Evolutionary conservation across 106 monocot species (phyloP), one percentile per base, ranked within the genome.

Genomic region (Acorus gramineus): DNA sequence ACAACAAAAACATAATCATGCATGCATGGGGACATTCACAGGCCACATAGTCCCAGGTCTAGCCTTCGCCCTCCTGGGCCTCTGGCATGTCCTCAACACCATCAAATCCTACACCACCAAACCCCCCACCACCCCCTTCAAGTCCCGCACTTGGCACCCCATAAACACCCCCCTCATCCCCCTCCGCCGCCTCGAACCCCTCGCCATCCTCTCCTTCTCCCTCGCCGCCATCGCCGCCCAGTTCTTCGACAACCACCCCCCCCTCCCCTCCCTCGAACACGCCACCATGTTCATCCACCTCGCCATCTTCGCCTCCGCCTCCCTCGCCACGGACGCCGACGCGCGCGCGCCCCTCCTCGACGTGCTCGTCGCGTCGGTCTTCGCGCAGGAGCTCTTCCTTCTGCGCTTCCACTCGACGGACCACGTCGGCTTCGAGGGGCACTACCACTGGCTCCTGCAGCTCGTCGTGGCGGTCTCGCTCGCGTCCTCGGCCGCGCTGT

Each of bases 381-480:
- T 90, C 61, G 77, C 62, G 42, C 82, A 90, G 49, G 85, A 90
- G 75, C 72, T 90, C 61, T 76, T 90, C 66, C 71, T 90, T 48
- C 69, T 90, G 11, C 77, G 70, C 70, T 78, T 77, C 75, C 89
- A 90, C 80, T 90, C 89, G 9, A 59, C 78, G 12, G 85, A 90
- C 63, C 89, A 85, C 60, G 66, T 45, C 9, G 80, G 89, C 4
- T 69, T 90, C 8, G 89, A 90, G 62, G 82, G 85, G 10, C 89
- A 90, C 66, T 90, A 90, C 82, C 89, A 90, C 69, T 75, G 75
- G 72, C 89, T 90, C 5, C 74, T 90, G 7, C 74, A 84, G 71
- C 51, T 89, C 52, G 11, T 73, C 12, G 80, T 74, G 55, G 58
- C 68, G 50, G 64, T 69, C 1, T 80, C 79, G 0, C 11, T 82